A percentile compares a stretch with the other conserved stretches of the same genome.
Conservation (phyloP, 176 grass and related monocot species). For the Aegilops bicornis region DNA sequence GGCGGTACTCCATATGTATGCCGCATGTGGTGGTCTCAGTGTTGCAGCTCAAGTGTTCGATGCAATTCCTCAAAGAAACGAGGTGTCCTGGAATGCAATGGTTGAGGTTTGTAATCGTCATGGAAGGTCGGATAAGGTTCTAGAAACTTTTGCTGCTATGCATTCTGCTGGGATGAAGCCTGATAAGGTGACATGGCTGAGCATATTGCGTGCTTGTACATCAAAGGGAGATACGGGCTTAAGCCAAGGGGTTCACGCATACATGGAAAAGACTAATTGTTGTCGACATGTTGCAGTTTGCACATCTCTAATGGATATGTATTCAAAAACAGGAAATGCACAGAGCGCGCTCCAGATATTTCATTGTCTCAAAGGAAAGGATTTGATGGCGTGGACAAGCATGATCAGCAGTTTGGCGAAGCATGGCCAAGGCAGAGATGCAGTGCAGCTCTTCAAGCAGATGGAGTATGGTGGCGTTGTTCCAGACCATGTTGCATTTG, state of each 20-base stretch:
- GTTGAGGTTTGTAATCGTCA: slow-evolving; percentile 27
- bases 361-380: slow-evolving; percentile 8
- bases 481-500: slow-evolving; percentile 41
- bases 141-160: slow-evolving; percentile 33
- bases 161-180: slow-evolving; percentile 3
- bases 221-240: slow-evolving; percentile 3
- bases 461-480: slow-evolving; percentile 26
- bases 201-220: slow-evolving; percentile 32
- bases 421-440: slow-evolving; percentile 35
- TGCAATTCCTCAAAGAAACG: slow-evolving; percentile 8
- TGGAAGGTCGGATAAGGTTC: slow-evolving; percentile 12
- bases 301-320: slow-evolving; percentile 49
- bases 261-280: slow-evolving; percentile 41
- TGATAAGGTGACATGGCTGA: slow-evolving; percentile 43
- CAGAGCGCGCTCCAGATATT: slow-evolving; percentile 31
- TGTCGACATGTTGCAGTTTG: slow-evolving; percentile 21
- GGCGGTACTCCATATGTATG: slow-evolving; percentile 16
- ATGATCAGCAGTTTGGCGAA: slow-evolving; percentile 42
- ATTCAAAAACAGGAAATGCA: slow-evolving; percentile 36
- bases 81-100: slow-evolving; percentile 51
- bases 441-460: slow-evolving; percentile 38
- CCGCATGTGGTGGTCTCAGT: not conserved
- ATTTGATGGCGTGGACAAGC: slow-evolving; percentile 46
- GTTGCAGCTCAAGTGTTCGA: not conserved
- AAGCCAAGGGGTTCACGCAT: slow-evolving; percentile 31